Evolutionary conservation across 2,329 filamentous ascomycete species (phyloP), one percentile per base, ranked within the genome.

Genomic region (Pseudocercospora crystallina): DNA sequence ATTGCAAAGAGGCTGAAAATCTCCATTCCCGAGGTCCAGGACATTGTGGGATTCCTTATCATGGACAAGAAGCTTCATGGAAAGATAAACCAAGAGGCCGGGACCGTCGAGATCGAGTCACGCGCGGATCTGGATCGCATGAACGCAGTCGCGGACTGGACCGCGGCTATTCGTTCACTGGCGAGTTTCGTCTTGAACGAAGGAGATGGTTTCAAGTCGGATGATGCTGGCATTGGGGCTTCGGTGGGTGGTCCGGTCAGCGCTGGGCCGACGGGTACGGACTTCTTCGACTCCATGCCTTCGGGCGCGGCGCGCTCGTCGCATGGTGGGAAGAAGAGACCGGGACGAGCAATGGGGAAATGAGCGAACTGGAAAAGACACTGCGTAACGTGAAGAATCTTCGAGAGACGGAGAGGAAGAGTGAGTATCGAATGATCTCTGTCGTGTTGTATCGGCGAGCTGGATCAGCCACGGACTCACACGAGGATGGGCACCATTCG

Each of bases 41-140:
- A 99, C 64, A 97, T 99, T 56, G 76, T 97, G n/a, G 87, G 90
- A 41, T 96, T 91, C 73, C 78, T 97, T 46, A 97, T 99, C 58
- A 82, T 96, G 54, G 90, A 96, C 68, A 86, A 88, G 65, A 89
- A 90, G 69, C 84, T 99, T 60, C 80, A 84, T 43, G 94, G 90
- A 56, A 87, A 86, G 70, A 92, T 99, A 65, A 88, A 99, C 72
- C 89, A 97, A 73, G 84, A 90, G 71, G 80, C 82, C 51, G 90
- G 92, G 40, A 88, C 85, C 0, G 84, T 99, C 15, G 84, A 90
- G 71, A 89, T 96, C 54, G 83, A 86, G 53, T 87, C 84, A 51
- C 77, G 80, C 47, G 84, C 80, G 39, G 90, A 96, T 71, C 80
- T 80, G 39, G 86, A 88, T 66, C 87, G 90, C 56, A 78, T 90